A percentile compares a stretch with the other conserved stretches of the same genome.
Conservation (phyloP, 768 basidiomycete genomes). For the Rhodotorula diobovata region DNA sequence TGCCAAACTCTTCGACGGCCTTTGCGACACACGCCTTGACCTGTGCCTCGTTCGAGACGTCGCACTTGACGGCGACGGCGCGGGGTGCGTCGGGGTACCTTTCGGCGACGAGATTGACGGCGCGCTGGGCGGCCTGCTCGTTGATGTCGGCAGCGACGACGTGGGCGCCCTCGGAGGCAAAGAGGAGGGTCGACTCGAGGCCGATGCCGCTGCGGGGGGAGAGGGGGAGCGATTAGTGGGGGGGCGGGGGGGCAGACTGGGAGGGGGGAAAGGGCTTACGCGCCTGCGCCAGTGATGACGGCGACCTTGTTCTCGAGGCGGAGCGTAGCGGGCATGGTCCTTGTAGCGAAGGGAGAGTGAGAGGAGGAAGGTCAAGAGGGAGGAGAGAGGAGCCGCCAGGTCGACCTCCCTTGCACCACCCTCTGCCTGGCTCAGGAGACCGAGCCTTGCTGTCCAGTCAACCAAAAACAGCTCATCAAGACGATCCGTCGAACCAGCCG, state of each 20-base stretch:
- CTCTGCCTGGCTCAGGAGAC: too few species aligned
- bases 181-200: constrained; percentile 87
- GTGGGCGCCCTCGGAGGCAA: constrained; percentile 79
- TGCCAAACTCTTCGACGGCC: constrained; percentile 79
- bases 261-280: constrained; percentile 55
- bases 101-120: constrained; percentile 59
- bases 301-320: constrained; percentile 55
- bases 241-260: background rate
- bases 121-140: constrained; percentile 64
- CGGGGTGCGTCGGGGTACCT: constrained; percentile 56
- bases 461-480: background rate
- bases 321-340: constrained; percentile 23
- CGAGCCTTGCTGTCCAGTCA: too few species aligned
- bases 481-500: background rate
- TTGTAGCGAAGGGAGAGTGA: background rate
- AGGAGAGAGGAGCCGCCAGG: background rate
- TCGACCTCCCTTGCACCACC: background rate
- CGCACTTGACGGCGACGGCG: constrained; percentile 65
- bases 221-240: background rate
- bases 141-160: constrained; percentile 87
- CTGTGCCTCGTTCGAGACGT: constrained; percentile 84
- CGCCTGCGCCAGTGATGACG: constrained; percentile 81
- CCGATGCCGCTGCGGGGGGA: constrained; percentile 73
- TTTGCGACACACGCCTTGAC: constrained; percentile 73
- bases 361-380: background rate